A percentile compares a stretch with the other conserved stretches of the same genome.
Conservation (phyloP, 805 yeast genomes). For the Candida ovalis region DNA sequence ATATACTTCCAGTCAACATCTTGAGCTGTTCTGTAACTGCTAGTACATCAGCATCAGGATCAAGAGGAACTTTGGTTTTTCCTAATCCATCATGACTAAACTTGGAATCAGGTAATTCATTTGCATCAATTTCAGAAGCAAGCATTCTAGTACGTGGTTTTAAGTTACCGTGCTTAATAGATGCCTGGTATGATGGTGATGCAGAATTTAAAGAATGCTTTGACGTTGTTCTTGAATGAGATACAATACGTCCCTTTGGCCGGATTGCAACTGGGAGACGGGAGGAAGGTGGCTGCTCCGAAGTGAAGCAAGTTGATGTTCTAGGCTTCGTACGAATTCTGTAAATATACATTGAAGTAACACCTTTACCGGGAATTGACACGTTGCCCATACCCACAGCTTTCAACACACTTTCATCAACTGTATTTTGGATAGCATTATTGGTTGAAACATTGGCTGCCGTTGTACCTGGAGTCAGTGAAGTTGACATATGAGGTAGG, state of each 20-base stretch:
- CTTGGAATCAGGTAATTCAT: conserved; percentile 39
- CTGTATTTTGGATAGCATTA: background rate
- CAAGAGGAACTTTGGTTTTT: conserved; percentile 26
- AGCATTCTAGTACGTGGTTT: conserved; percentile 64
- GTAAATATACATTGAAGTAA: conserved; percentile 12
- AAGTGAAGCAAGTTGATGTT: conserved; percentile 39
- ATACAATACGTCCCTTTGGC: conserved; percentile 34
- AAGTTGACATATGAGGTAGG: conserved; percentile 1
- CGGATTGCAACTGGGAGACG: conserved; percentile 53
- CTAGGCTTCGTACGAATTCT: conserved; percentile 10
- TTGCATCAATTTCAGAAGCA: conserved; percentile 74
- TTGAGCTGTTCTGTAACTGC: conserved; percentile 30
- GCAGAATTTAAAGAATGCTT: conserved; percentile 14
- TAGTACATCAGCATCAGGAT: conserved; percentile 31
- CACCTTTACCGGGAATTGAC: conserved; percentile 2
- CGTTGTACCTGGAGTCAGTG: conserved; percentile 12
- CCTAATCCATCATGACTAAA: conserved; percentile 24
- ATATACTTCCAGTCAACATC: conserved; percentile 16
- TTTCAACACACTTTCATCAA: background rate
- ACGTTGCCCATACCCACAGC: background rate
- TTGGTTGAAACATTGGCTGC: conserved; percentile 1
- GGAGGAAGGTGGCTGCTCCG: conserved; percentile 43
- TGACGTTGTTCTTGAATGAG: conserved; percentile 27
- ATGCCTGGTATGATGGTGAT: conserved; percentile 31
- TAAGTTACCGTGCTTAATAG: conserved; percentile 58